Evolutionary conservation across 495 filamentous ascomycete species (phyloP).

Genomic region (Penicillium bialowiezense): DNA sequence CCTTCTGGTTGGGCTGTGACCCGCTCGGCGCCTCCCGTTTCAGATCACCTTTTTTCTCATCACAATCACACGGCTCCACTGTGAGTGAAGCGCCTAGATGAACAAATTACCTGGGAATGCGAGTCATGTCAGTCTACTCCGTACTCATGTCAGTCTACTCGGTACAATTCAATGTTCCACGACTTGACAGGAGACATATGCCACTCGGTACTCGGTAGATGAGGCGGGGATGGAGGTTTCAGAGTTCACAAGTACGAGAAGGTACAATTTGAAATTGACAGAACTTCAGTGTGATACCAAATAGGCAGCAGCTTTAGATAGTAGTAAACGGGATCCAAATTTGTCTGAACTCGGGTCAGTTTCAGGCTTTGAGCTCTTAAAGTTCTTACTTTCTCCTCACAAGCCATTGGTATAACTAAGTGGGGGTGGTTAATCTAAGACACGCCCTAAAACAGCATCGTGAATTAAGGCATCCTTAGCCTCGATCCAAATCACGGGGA

Average conservation of each 20-base stretch:
- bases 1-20: constrained; percentile 22
- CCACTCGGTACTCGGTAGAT: no score
- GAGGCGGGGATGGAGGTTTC: no score
- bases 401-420: not conserved
- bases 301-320: no score
- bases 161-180: no score
- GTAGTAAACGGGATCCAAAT: no score
- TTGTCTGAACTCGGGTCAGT: constrained; percentile 3
- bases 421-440: not conserved
- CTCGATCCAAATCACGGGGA: not conserved
- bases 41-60: constrained; percentile 19
- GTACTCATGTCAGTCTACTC: no score
- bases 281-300: no score
- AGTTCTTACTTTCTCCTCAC: not conserved
- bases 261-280: no score
- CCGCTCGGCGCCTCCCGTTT: constrained; percentile 26
- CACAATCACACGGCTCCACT: constrained; percentile 19
- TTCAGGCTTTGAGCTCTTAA: not conserved
- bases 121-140: no score
- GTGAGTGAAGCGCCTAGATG: constrained; percentile 48
- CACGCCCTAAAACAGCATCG: not conserved
- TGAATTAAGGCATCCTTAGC: not conserved
- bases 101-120: no score
- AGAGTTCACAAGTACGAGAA: no score
- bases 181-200: no score